Conservation (phyloP, 2,329 filamentous ascomycete genomes). For the Nigrograna mackinnonii region DNA sequence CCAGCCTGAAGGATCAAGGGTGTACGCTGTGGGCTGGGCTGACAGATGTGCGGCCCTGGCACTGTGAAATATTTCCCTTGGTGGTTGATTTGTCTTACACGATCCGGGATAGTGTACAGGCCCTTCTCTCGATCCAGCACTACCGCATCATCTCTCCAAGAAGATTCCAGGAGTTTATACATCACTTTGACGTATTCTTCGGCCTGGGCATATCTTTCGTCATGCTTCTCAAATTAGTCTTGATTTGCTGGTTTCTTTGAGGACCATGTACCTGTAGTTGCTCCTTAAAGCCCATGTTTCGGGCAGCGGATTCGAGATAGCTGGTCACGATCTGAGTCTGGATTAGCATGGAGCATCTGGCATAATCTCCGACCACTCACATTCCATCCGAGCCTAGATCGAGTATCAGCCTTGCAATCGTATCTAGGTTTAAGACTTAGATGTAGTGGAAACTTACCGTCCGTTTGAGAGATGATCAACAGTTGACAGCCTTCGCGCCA, state of each 20-base stretch:
- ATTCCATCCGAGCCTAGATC: constrained; percentile 11
- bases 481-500: constrained; percentile 67
- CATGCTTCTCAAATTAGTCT: too few species aligned
- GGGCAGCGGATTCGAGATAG: constrained; percentile 68
- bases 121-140: constrained; percentile 61
- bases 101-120: constrained; percentile 61
- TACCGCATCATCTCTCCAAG: constrained; percentile 70
- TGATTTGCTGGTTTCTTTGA: too few species aligned
- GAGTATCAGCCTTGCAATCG: not conserved
- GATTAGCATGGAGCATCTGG: too few species aligned
- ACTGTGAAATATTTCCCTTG: constrained; percentile 66
- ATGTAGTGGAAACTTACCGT: constrained; percentile 44
- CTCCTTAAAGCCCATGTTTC: constrained; percentile 62
- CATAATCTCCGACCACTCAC: constrained; percentile 5
- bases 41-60: constrained; percentile 67
- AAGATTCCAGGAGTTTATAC: constrained; percentile 70
- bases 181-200: constrained; percentile 72
- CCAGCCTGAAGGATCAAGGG: constrained; percentile 73
- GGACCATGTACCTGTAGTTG: constrained; percentile 63
- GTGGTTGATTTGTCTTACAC: constrained; percentile 69
- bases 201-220: constrained; percentile 69
- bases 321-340: constrained; percentile 70
- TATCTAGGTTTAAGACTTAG: not conserved
- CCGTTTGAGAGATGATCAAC: constrained; percentile 69
- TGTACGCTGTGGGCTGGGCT: constrained; percentile 69